Percentiles rank a stretch among this genome's conserved stretches.
Evolutionary conservation across 768 basidiomycete genomes (phyloP).

Genomic region (Tricholoma sp.): DNA sequence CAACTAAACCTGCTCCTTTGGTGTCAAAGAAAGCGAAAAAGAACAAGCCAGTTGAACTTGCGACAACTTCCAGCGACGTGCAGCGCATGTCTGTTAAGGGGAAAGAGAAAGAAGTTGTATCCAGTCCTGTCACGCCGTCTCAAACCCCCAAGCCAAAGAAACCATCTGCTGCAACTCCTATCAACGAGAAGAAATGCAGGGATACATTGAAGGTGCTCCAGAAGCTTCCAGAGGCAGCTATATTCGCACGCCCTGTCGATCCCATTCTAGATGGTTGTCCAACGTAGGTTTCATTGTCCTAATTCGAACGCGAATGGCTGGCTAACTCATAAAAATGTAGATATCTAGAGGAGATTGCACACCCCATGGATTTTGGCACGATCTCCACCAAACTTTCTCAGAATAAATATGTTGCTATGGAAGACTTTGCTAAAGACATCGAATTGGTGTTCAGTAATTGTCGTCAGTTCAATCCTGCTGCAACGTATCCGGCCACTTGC

Average conservation of each 20-base stretch:
- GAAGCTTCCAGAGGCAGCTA: conserved; percentile 60
- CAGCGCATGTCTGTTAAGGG: conserved; percentile 55
- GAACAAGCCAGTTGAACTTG: conserved; percentile 30
- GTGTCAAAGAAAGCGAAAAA: conserved; percentile 30
- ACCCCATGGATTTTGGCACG: conserved; percentile 94
- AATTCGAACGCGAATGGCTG: not conserved
- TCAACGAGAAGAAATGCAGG: conserved; percentile 83
- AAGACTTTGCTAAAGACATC: conserved; percentile 73
- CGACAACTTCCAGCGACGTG: conserved; percentile 20
- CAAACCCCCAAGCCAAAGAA: conserved; percentile 36
- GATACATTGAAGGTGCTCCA: conserved; percentile 58
- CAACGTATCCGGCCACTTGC: conserved; percentile 66
- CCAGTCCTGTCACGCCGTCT: conserved; percentile 21
- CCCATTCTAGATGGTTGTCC: conserved; percentile 82
- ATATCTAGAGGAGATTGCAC: conserved; percentile 85
- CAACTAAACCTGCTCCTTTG: conserved; percentile 20
- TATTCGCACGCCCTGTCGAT: conserved; percentile 83
- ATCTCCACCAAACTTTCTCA: conserved; percentile 63
- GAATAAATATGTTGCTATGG: conserved; percentile 74
- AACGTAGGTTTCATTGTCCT: conserved; percentile 52
- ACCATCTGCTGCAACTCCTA: conserved; percentile 36
- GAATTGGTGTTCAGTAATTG: conserved; percentile 87
- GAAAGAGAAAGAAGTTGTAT: conserved; percentile 62
- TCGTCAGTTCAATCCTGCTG: conserved; percentile 85
- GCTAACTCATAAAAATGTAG: conserved; percentile 33